Evolutionary conservation across 2,329 filamentous ascomycete genomes (phyloP).

Genomic region (Colletotrichum horii): DNA sequence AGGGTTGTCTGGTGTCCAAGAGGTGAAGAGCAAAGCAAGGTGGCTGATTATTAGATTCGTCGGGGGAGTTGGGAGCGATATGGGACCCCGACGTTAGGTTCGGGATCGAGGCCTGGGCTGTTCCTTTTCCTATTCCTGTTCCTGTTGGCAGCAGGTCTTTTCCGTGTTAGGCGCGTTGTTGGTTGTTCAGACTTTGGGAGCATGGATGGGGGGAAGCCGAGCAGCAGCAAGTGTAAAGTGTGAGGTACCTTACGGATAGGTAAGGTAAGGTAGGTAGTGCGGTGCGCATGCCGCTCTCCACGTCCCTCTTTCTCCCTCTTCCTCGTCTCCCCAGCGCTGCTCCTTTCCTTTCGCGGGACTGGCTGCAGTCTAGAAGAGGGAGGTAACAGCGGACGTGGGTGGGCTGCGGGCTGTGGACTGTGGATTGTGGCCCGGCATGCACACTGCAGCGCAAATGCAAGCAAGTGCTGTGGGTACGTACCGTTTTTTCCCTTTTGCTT

Average conservation of each 20-base stretch:
- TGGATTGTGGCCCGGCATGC: background rate
- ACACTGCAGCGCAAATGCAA: background rate
- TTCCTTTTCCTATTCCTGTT: background rate
- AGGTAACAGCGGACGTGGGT: background rate
- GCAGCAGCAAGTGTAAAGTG: background rate
- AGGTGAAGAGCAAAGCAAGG: background rate
- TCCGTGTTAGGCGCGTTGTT: slow-evolving; percentile 7
- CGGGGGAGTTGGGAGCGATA: slow-evolving; percentile 1
- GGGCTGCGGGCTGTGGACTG: background rate
- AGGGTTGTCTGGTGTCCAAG: background rate
- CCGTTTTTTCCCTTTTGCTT: background rate
- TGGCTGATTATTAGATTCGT: slow-evolving; percentile 4
- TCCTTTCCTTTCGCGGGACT: background rate
- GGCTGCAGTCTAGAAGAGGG: background rate
- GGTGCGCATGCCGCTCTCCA: background rate
- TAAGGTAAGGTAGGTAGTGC: background rate
- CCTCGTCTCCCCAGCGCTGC: background rate
- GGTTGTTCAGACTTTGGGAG: background rate
- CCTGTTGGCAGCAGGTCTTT: background rate
- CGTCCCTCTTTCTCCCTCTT: background rate
- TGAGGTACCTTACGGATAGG: background rate
- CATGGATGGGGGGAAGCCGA: background rate
- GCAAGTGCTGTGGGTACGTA: background rate
- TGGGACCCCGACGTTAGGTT: background rate
- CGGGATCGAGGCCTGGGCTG: background rate